Evolutionary conservation across 2,329 filamentous ascomycete species (phyloP).

Genomic region (Monosporascus sp.): DNA sequence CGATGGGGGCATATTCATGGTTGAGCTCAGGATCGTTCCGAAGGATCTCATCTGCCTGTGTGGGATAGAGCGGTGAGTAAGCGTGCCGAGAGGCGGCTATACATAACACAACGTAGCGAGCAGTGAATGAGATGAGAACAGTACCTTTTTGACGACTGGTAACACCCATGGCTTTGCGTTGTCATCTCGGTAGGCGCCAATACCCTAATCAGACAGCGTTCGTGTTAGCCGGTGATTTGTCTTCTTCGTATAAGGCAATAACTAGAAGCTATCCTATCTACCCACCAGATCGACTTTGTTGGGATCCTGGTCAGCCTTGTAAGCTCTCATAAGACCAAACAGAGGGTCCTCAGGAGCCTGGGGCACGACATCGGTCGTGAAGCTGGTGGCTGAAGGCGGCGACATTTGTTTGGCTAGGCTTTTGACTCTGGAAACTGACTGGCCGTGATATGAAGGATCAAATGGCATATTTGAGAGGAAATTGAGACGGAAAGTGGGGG

Average conservation of each 20-base stretch:
- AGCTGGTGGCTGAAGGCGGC: conserved; percentile 57
- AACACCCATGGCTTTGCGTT: conserved; percentile 96
- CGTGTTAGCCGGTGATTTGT: conserved; percentile 1
- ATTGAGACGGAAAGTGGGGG: not conserved
- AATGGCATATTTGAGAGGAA: conserved; percentile 32
- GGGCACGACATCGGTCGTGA: conserved; percentile 71
- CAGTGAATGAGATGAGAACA: conserved; percentile 13
- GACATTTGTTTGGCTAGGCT: conserved; percentile 68
- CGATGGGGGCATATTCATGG: conserved; percentile 97
- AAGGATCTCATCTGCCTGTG: conserved; percentile 82
- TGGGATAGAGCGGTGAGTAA: conserved; percentile 16
- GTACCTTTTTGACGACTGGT: conserved; percentile 92
- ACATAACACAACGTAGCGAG: not conserved
- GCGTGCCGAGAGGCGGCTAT: not conserved
- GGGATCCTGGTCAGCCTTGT: conserved; percentile 66
- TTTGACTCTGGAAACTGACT: conserved; percentile 46
- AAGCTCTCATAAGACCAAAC: conserved; percentile 88
- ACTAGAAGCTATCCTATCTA: not conserved
- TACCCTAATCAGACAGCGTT: conserved; percentile 39
- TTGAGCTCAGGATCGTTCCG: conserved; percentile 85
- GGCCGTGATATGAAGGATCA: conserved; percentile 38
- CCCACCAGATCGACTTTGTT: conserved; percentile 90
- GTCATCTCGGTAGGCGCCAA: conserved; percentile 93
- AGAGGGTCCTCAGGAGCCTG: conserved; percentile 92
- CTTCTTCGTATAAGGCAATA: not conserved